phyloP scores from a whole-genome alignment of 2,329 filamentous ascomycete species.

The Pseudogymnoascus sp. region DNA sequence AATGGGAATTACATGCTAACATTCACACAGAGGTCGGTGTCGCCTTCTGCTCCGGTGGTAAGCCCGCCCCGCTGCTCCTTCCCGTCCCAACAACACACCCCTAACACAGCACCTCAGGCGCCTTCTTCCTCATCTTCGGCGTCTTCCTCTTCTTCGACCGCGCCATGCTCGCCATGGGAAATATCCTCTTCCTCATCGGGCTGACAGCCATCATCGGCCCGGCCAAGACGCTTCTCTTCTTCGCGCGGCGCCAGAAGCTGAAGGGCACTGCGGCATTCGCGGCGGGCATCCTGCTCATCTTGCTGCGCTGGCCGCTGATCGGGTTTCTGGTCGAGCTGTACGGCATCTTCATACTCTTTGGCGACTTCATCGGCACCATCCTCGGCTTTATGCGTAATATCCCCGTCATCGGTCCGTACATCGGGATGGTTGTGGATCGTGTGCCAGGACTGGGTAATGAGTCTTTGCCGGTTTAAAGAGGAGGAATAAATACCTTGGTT shows the following conservation, averaged over 20 bases:
- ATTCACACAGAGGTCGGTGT: slow-evolving; percentile 75
- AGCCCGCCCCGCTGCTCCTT: slow-evolving; percentile 34
- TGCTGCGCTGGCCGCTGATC: slow-evolving; percentile 82
- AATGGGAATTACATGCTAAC: slow-evolving; percentile 21
- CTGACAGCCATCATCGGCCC: slow-evolving; percentile 92
- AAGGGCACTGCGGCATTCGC: slow-evolving; percentile 88
- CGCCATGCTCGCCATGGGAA: slow-evolving; percentile 97
- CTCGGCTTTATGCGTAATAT: slow-evolving; percentile 77
- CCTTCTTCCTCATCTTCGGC: slow-evolving; percentile 88
- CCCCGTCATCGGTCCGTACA: slow-evolving; percentile 79
- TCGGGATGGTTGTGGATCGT: slow-evolving; percentile 65
- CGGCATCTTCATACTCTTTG: slow-evolving; percentile 87
- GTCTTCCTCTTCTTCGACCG: slow-evolving; percentile 97
- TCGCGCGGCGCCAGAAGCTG: slow-evolving; percentile 85
- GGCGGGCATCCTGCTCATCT: slow-evolving; percentile 71
- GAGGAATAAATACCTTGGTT: background rate
- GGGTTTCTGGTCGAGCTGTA: slow-evolving; percentile 89
- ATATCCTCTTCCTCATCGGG: slow-evolving; percentile 96
- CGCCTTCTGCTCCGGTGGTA: slow-evolving; percentile 95
- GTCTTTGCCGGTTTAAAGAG: slow-evolving; percentile 63
- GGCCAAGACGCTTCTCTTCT: slow-evolving; percentile 86
- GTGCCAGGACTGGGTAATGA: slow-evolving; percentile 62
- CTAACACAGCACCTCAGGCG: slow-evolving; percentile 48
- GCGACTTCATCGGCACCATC: slow-evolving; percentile 91
- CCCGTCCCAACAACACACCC: background rate